Conservation (phyloP, 202 grass and related monocot genomes). For the Zizania palustris region DNA sequence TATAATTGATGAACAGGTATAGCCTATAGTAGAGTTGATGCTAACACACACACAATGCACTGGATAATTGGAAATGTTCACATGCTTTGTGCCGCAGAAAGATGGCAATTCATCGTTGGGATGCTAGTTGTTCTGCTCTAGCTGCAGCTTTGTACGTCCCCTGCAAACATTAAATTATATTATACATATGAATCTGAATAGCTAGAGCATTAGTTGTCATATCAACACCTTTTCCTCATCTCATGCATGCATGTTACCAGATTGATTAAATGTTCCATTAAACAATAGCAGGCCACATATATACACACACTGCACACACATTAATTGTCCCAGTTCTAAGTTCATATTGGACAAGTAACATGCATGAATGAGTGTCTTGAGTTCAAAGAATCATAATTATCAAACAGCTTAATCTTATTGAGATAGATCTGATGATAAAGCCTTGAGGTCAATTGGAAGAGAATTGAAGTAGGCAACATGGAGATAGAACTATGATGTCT, state of each 20-base stretch:
- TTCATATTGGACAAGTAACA: too few species aligned
- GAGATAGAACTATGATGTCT: background rate
- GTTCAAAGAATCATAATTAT: too few species aligned
- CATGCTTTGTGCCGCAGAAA: slow-evolving; percentile 12
- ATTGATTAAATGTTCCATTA: background rate
- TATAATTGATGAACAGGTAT: slow-evolving; percentile 7
- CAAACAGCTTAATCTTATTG: too few species aligned
- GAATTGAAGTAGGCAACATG: too few species aligned
- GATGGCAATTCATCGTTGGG: slow-evolving; percentile 12
- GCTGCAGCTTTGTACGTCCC: background rate
- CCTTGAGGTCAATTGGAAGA: too few species aligned
- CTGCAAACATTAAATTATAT: too few species aligned
- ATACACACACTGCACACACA: too few species aligned
- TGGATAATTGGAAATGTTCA: slow-evolving; percentile 33
- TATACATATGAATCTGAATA: too few species aligned
- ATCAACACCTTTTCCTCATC: slow-evolving; percentile 24
- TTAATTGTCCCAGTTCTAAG: too few species aligned
- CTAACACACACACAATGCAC: slow-evolving; percentile 1
- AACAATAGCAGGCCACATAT: background rate
- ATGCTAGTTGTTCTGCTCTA: background rate
- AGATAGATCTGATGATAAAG: too few species aligned
- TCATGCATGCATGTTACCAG: slow-evolving; percentile 30
- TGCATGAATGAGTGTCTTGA: too few species aligned
- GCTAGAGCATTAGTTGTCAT: background rate
- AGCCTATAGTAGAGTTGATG: background rate